Base-by-base conservation (phyloP, 1,284 basidiomycete genomes). In the Austropuccinia psidii region DNA sequence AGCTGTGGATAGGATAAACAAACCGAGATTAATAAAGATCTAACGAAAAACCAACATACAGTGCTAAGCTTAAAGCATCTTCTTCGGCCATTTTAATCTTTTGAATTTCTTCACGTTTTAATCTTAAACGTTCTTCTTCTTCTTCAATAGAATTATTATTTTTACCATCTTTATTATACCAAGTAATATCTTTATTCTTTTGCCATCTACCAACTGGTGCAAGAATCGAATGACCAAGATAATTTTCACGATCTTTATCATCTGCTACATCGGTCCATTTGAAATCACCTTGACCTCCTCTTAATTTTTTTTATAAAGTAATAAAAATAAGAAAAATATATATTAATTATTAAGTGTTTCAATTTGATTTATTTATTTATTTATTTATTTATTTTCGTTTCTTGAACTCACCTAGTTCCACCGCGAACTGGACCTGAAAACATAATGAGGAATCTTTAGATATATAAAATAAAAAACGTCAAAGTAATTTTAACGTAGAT, bases 201-300 rank as follows among this genome's bases (percentile, higher is more conserved):
- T 95, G 92, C 92, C 92, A 95, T 76, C 93, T 84, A 3, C 93
- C 92, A 1, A 90, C 90, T 0, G 92, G 92, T 0, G 91, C 92
- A 78, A 94, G 93, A 81, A 94, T 88, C 76, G 91, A 91, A 78
- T 92, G 89, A 4, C 92, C 92, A 1, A 95, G 87, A 80, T 94
- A 94, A 81, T 93, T 89, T 88, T 92, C 90, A 81, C 91, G 85
- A 81, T 93, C 90, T 82, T 93, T 93, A 83, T 93, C 91, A 73
- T 89, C 88, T 61, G 89, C 88, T 33, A 94, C 91, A 78, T 91
- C 90, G 4, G 89, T 82, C 91, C 91, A 93, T 81, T 91, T 92
- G 84, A 94, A 94, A 78, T 93, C 90, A 49, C 88, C 91, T 78
- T 90, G 89, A 1, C 91, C 91, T 49, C 91, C 91, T 76, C 91